These are phyloP conservation scores for Smittium mucronatum DNA, from an alignment of 371 early-diverging fungal genomes.

Conservation along the genomic window DNA sequence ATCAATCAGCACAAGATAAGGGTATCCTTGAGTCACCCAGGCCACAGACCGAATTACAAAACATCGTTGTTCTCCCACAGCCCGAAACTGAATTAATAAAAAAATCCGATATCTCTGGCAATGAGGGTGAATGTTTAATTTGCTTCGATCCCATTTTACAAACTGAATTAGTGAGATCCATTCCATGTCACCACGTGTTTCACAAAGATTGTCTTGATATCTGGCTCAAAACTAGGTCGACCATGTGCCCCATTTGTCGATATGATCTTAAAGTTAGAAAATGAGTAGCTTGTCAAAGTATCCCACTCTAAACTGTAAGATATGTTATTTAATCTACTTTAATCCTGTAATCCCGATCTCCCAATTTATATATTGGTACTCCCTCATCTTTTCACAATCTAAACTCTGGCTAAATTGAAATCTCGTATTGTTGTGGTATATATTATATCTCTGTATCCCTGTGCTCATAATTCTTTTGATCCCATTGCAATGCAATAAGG, in stretches of 20 bases:
- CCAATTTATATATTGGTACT: too few relatives aligned
- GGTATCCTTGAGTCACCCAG: background rate
- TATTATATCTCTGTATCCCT: too few relatives aligned
- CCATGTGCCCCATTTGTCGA: constrained; percentile 10
- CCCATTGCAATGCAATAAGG: too few relatives aligned
- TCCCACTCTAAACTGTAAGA: too few relatives aligned
- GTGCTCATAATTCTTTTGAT: too few relatives aligned
- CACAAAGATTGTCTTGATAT: constrained; percentile 8
- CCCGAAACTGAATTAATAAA: background rate
- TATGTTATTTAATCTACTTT: too few relatives aligned
- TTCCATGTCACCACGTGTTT: constrained; percentile 11
- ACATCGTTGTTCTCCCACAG: background rate
- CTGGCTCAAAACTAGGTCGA: constrained; percentile 9
- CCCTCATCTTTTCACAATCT: too few relatives aligned
- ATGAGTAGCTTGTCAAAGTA: too few relatives aligned
- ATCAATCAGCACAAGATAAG: background rate
- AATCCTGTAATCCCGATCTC: too few relatives aligned
- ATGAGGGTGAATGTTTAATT: constrained; percentile 8
- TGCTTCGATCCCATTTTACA: constrained; percentile 8
- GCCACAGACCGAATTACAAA: background rate
- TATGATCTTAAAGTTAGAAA: background rate
- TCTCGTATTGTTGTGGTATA: too few relatives aligned
- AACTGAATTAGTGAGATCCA: background rate
- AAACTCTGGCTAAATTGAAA: too few relatives aligned
- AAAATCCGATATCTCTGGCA: background rate